Evolutionary conservation across 495 filamentous ascomycete species (phyloP), one percentile per base, ranked within the genome.

Genomic region (Pyronema domesticum): DNA sequence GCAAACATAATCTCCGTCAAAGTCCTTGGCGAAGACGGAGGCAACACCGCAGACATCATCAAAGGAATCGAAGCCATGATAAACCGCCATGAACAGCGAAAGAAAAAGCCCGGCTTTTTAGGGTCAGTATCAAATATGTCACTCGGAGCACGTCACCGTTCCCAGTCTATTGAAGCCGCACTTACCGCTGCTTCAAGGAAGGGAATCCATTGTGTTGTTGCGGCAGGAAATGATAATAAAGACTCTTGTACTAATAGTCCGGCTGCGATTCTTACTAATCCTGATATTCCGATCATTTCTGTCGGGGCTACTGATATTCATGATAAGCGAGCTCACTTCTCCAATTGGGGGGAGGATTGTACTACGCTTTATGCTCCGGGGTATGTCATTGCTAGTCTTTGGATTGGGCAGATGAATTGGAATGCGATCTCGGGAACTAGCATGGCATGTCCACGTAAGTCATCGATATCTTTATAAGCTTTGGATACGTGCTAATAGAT

Each of bases 1-100:
- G 79, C 76, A 46, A 72, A 73, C 57, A 65, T 86, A 23, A 70
- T 83, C 51, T 77, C 76, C 47, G 81, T 86, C 52, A 85, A 84
- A 69, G 82, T 85, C 13, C 71, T 85, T 36, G 72, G 71, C 40
- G 69, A 69, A 15, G 63, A 72, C 37, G 73, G 71, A 34, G 79
- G 73, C 44, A 69, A 68, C 54, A 78, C 73, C 57, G 74, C 77
- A 6, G 71, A 72, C 43, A 76, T 84, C 42, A 67, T 83, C 51
- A 65, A 68, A 37, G 80, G 80, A 35, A 77, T 82, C 65, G 71
- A 82, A 55, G 82, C 67, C 64, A 73, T 80, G 45, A 73, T 69
- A 42, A 60, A 65, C 23, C 71, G 79, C 54, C 63, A 66, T 37
- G 57, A 58, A 3, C 51, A 54, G n/a, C 76, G 75, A 36, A 68